These are phyloP conservation scores for Dacryopinax primogenitus DNA, from an alignment of 768 basidiomycete genomes.

Conservation along the genomic window DNA sequence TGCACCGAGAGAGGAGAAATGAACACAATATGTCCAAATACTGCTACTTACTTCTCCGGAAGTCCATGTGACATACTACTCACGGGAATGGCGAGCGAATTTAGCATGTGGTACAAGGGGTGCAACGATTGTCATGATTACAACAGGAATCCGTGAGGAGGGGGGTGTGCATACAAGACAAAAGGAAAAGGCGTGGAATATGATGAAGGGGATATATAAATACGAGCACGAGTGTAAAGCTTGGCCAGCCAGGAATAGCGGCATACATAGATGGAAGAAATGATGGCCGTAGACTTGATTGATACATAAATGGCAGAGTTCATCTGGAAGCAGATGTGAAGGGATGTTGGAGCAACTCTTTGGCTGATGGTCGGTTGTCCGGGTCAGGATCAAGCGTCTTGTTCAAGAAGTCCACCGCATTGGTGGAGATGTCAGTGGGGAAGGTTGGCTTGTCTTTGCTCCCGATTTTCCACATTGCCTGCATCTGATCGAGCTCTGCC, in stretches of 20 bases:
- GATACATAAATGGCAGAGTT: conserved; percentile 15
- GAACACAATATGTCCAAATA: too few relatives aligned
- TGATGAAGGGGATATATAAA: neutral
- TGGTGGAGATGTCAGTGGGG: conserved; percentile 79
- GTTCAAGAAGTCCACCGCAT: conserved; percentile 76
- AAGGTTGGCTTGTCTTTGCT: conserved; percentile 76
- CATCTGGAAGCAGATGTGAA: conserved; percentile 42
- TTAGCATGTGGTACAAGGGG: neutral
- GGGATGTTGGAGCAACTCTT: conserved; percentile 55
- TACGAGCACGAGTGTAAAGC: neutral
- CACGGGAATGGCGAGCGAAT: too few relatives aligned
- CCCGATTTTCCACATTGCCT: conserved; percentile 99
- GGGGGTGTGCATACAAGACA: too few relatives aligned
- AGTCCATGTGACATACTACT: too few relatives aligned
- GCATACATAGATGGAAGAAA: conserved; percentile 10
- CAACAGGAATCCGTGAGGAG: neutral
- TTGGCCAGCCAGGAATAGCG: neutral
- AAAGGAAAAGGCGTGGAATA: neutral
- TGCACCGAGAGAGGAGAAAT: too few relatives aligned
- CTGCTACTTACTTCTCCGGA: too few relatives aligned
- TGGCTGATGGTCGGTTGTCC: conserved; percentile 63
- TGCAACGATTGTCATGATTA: neutral
- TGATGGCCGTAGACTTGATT: conserved; percentile 21
- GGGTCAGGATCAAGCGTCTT: conserved; percentile 81
- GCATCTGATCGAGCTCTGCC: conserved; percentile 95